Evolutionary conservation across 2,329 filamentous ascomycete genomes (phyloP).

Genomic region (Trichoderma polysporum): DNA sequence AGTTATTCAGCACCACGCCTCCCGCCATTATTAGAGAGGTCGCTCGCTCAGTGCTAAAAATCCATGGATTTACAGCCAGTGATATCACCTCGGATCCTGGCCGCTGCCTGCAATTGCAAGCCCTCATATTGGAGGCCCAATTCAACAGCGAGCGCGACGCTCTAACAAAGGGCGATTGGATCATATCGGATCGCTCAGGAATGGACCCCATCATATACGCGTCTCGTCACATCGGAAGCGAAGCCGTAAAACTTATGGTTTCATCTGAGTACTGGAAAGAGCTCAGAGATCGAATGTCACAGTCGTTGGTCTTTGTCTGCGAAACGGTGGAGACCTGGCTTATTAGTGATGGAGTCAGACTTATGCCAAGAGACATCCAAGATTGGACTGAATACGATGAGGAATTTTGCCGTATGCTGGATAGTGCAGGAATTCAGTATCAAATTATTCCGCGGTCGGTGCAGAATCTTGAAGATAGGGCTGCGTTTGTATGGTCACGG

Average conservation of each 20-base stretch:
- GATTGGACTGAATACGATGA: slow-evolving; percentile 14
- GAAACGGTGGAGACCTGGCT: slow-evolving; percentile 27
- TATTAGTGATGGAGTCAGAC: slow-evolving; percentile 14
- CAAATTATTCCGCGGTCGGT: not conserved
- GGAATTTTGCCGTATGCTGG: slow-evolving; percentile 8
- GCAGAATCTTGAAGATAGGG: slow-evolving; percentile 9
- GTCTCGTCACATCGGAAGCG: slow-evolving; percentile 30
- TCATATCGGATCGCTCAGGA: slow-evolving; percentile 45
- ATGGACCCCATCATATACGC: slow-evolving; percentile 45
- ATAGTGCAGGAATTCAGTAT: not conserved
- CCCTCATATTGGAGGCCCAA: slow-evolving; percentile 40
- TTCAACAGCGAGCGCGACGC: slow-evolving; percentile 31
- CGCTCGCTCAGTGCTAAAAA: slow-evolving; percentile 36
- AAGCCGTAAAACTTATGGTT: slow-evolving; percentile 29
- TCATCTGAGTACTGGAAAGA: slow-evolving; percentile 30
- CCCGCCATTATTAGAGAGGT: slow-evolving; percentile 38
- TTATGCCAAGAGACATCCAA: slow-evolving; percentile 15
- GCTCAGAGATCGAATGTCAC: slow-evolving; percentile 36
- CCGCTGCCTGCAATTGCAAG: slow-evolving; percentile 37
- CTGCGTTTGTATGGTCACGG: slow-evolving; percentile 13
- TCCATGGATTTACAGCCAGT: slow-evolving; percentile 34
- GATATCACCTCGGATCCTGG: slow-evolving; percentile 34
- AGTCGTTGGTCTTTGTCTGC: slow-evolving; percentile 39
- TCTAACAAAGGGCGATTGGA: slow-evolving; percentile 28
- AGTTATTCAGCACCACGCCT: slow-evolving; percentile 10